A percentile compares a stretch with the other conserved stretches of the same genome.
phyloP scores from a whole-genome alignment of 352 stramenopile species.

The Phytophthora constricta region DNA sequence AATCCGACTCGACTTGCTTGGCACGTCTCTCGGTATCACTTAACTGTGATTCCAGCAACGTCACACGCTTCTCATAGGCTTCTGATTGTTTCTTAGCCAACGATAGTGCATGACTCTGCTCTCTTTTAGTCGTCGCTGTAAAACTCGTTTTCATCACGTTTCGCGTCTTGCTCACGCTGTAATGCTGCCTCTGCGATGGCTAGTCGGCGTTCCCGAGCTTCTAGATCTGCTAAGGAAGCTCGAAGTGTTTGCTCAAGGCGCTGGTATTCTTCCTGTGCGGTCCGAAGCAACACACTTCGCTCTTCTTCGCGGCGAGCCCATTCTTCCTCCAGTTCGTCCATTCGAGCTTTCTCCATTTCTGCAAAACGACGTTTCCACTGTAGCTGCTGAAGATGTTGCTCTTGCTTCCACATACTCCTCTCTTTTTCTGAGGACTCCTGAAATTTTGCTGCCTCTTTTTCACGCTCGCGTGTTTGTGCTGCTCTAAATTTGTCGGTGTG shows the following conservation, averaged over 20 bases:
- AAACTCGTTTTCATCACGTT: constrained; percentile 64
- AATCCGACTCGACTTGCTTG: constrained; percentile 71
- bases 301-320: constrained; percentile 79
- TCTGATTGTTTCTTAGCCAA: constrained; percentile 68
- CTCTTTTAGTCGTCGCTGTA: constrained; percentile 68
- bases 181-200: constrained; percentile 41
- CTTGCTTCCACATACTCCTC: constrained; percentile 47
- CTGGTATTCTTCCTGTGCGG: constrained; percentile 68
- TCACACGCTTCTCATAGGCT: constrained; percentile 51
- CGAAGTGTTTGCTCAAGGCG: constrained; percentile 17
- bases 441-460: constrained; percentile 36
- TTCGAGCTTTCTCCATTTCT: constrained; percentile 64
- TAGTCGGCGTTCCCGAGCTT: neutral
- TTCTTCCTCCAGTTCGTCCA: constrained; percentile 81
- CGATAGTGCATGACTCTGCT: constrained; percentile 59
- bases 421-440: constrained; percentile 47
- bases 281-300: neutral
- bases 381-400: constrained; percentile 54
- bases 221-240: neutral
- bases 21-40: constrained; percentile 50
- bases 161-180: constrained; percentile 61
- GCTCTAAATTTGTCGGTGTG: constrained; percentile 9
- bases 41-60: constrained; percentile 51
- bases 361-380: constrained; percentile 63
- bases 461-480: constrained; percentile 1